phyloP scores from a whole-genome alignment of 495 filamentous ascomycete genomes.

The Lasiosphaeria miniovina region DNA sequence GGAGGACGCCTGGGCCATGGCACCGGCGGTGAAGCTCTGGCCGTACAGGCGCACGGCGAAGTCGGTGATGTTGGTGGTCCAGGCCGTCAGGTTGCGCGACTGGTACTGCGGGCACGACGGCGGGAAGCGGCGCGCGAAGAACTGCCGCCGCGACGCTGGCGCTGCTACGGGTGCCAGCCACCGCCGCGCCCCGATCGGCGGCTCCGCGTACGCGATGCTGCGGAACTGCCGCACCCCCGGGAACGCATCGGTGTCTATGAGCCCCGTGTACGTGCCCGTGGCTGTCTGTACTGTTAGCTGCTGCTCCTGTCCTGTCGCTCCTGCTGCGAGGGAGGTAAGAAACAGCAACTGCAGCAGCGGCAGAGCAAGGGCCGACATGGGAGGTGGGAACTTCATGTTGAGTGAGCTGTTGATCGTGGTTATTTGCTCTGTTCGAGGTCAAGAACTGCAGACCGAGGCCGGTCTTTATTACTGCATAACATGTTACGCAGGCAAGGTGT shows the following conservation, averaged over 20 bases:
- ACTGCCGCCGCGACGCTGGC: slow-evolving; percentile 24
- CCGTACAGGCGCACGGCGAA: slow-evolving; percentile 31
- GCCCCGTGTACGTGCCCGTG: slow-evolving; percentile 39
- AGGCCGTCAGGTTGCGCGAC: slow-evolving; percentile 28
- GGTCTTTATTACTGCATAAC: too few relatives aligned
- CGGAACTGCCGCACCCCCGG: slow-evolving; percentile 45
- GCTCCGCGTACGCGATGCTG: slow-evolving; percentile 43
- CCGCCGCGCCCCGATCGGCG: slow-evolving; percentile 37
- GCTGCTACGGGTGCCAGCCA: slow-evolving; percentile 40
- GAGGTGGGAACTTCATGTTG: too few relatives aligned
- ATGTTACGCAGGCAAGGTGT: too few relatives aligned
- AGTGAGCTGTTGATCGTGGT: too few relatives aligned
- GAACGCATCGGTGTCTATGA: slow-evolving; percentile 32
- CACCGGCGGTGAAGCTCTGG: slow-evolving; percentile 30
- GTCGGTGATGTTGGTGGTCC: slow-evolving; percentile 36
- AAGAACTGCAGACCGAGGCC: too few relatives aligned
- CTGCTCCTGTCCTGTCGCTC: background rate
- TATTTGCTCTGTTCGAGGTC: too few relatives aligned
- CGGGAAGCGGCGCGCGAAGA: slow-evolving; percentile 35
- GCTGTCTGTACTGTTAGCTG: slow-evolving; percentile 30
- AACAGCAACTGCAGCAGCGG: too few relatives aligned
- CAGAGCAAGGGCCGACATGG: too few relatives aligned
- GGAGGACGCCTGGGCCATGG: slow-evolving; percentile 33
- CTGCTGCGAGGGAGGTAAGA: too few relatives aligned
- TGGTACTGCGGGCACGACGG: slow-evolving; percentile 38